Conservation (phyloP, 163 green algal species). For the Prototheca cutis region DNA sequence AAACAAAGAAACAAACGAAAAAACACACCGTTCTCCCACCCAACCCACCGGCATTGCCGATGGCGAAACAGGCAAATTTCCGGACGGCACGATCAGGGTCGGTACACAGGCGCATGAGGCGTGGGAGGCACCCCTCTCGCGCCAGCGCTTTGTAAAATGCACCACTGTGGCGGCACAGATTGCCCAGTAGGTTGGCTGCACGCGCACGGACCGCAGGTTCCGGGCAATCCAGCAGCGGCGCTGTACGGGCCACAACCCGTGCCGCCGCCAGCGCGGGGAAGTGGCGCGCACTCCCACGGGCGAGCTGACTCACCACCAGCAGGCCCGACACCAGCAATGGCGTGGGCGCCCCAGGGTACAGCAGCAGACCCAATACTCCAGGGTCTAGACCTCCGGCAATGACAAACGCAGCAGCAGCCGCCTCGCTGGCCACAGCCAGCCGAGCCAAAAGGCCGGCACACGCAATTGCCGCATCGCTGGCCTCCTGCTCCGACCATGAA, state of each 20-base stretch:
- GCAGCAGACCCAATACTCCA: slow-evolving; percentile 21
- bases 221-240: slow-evolving; percentile 34
- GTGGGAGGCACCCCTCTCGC: slow-evolving; percentile 42
- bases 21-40: no score
- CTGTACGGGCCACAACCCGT: slow-evolving; percentile 31
- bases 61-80: slow-evolving; percentile 97
- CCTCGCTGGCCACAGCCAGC: slow-evolving; percentile 35
- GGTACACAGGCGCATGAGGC: slow-evolving; percentile 70
- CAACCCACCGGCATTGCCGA: slow-evolving; percentile 73
- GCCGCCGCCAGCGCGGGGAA: slow-evolving; percentile 50
- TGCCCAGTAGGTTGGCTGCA: slow-evolving; percentile 83
- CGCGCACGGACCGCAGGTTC: slow-evolving; percentile 60
- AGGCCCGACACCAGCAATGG: slow-evolving; percentile 62
- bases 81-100: slow-evolving; percentile 76
- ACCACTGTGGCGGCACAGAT: slow-evolving; percentile 83
- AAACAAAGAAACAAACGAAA: no score
- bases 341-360: slow-evolving; percentile 31
- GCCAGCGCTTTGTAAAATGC: slow-evolving; percentile 68
- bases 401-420: slow-evolving; percentile 40
- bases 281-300: slow-evolving; percentile 46
- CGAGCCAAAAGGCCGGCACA: slow-evolving; percentile 44
- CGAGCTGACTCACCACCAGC: slow-evolving; percentile 60
- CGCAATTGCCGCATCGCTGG: slow-evolving; percentile 4
- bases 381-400: slow-evolving; percentile 31
- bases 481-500: no score